These are phyloP conservation scores for Arthrobotrys iridis DNA, from an alignment of 2,329 filamentous ascomycete species.

Conservation along the genomic window DNA sequence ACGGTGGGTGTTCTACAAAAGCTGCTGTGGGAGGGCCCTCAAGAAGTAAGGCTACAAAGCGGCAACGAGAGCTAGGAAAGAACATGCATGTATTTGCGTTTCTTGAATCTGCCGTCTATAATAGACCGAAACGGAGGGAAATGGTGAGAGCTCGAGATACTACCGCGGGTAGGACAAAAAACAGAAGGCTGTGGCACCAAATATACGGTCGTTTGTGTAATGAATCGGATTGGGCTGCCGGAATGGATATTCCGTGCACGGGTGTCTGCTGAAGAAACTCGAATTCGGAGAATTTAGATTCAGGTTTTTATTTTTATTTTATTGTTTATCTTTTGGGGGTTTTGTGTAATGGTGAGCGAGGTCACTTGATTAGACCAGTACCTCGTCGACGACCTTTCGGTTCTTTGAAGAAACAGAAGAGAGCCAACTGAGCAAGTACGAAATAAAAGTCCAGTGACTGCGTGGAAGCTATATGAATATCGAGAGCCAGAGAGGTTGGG, in stretches of 20 bases:
- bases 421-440: neutral
- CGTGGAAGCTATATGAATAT: conserved; percentile 4
- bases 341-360: conserved; percentile 4
- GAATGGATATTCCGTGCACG: conserved; percentile 24
- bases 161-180: conserved; percentile 10
- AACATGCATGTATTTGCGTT: conserved; percentile 1
- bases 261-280: neutral
- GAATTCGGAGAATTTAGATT: neutral
- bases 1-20: conserved; percentile 26
- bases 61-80: neutral
- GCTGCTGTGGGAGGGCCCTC: conserved; percentile 6
- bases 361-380: conserved; percentile 39
- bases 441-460: conserved; percentile 25
- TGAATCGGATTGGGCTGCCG: conserved; percentile 21
- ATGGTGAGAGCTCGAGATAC: conserved; percentile 13
- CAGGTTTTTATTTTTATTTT: neutral
- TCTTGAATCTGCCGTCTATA: conserved; percentile 21
- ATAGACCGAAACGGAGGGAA: neutral
- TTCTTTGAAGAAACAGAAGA: neutral
- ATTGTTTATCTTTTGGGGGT: neutral
- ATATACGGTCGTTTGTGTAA: conserved; percentile 23
- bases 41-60: conserved; percentile 3
- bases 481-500: conserved; percentile 22
- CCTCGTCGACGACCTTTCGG: neutral
- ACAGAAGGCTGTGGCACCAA: conserved; percentile 15